Evolutionary conservation across 2,329 filamentous ascomycete genomes (phyloP).

Genomic region (Nigrograna mackinnonii): DNA sequence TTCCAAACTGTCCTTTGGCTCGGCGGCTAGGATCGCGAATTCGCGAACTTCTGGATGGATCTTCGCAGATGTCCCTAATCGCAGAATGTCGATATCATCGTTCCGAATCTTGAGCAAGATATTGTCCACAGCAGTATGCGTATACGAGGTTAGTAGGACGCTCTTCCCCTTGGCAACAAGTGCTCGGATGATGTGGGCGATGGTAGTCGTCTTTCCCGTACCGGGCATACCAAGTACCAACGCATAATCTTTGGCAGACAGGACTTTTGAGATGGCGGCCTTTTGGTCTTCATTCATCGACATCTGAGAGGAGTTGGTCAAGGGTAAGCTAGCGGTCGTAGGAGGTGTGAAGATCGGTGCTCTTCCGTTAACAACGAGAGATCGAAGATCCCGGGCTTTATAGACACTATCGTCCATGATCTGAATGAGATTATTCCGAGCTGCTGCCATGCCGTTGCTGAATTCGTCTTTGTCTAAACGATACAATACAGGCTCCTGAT

Average conservation of each 20-base stretch:
- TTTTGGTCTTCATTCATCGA: conserved; percentile 86
- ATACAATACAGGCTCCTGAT: conserved; percentile 66
- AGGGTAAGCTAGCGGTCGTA: conserved; percentile 66
- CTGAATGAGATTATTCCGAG: conserved; percentile 90
- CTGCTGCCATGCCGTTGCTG: conserved; percentile 94
- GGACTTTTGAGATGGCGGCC: conserved; percentile 87
- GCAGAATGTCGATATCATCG: conserved; percentile 76
- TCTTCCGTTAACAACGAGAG: conserved; percentile 77
- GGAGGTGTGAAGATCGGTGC: conserved; percentile 72
- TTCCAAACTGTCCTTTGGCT: conserved; percentile 75
- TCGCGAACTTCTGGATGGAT: conserved; percentile 85
- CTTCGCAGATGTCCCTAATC: conserved; percentile 84
- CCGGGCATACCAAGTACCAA: conserved; percentile 98
- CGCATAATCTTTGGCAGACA: conserved; percentile 93
- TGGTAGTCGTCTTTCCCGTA: conserved; percentile 97
- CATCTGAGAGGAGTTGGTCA: conserved; percentile 57
- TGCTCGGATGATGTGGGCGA: conserved; percentile 93
- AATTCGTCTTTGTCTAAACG: conserved; percentile 98
- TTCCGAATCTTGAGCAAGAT: conserved; percentile 89
- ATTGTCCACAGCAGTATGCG: conserved; percentile 97
- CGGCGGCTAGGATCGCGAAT: conserved; percentile 78
- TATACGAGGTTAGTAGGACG: conserved; percentile 92
- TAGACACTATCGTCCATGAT: conserved; percentile 82
- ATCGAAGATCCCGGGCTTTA: conserved; percentile 72
- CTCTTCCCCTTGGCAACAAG: conserved; percentile 88